A percentile compares a stretch with the other conserved stretches of the same genome.
These are phyloP conservation scores for Boletellus sp. DNA, from an alignment of 1,284 basidiomycete genomes.

Conservation along the genomic window DNA sequence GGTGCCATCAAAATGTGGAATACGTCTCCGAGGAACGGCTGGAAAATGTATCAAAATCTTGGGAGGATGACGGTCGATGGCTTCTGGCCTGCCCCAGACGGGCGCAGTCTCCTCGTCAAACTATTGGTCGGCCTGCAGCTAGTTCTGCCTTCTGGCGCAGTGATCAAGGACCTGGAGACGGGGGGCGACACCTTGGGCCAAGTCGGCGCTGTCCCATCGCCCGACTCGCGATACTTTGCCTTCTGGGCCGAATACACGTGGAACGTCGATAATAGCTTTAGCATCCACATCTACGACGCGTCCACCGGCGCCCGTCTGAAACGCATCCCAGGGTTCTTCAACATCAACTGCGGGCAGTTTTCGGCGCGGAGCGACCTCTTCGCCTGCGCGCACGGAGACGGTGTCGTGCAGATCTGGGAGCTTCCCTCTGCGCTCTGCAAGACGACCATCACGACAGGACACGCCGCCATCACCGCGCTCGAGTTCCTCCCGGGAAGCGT, in stretches of 20 bases:
- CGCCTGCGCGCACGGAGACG: conserved; percentile 18
- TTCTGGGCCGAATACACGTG: conserved; percentile 21
- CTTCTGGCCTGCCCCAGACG: conserved; percentile 17
- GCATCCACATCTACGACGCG: conserved; percentile 19
- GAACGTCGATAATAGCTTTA: conserved; percentile 17
- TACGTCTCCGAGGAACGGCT: conserved; percentile 6
- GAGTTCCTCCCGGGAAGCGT: conserved; percentile 14
- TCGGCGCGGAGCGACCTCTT: conserved; percentile 15
- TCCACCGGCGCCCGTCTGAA: conserved; percentile 15
- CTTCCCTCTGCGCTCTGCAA: conserved; percentile 11
- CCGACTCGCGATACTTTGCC: conserved; percentile 21
- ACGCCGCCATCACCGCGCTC: conserved; percentile 14
- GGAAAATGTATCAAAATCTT: conserved; percentile 6
- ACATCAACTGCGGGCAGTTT: conserved; percentile 15
- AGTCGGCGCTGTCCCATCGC: conserved; percentile 16
- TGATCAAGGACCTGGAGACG: conserved; percentile 16
- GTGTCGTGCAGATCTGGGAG: conserved; percentile 20
- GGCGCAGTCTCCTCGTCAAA: conserved; percentile 13
- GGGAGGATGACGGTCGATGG: conserved; percentile 1
- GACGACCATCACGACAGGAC: conserved; percentile 12
- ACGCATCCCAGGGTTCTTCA: conserved; percentile 15
- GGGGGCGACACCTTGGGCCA: conserved; percentile 13
- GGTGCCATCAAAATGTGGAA: conserved; percentile 16
- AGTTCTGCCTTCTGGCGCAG: conserved; percentile 2
- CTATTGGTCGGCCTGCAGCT: conserved; percentile 11